Percentiles rank a stretch among this genome's conserved stretches.
phyloP scores from a whole-genome alignment of 768 basidiomycete species.

The Melanogaster broomeanus region DNA sequence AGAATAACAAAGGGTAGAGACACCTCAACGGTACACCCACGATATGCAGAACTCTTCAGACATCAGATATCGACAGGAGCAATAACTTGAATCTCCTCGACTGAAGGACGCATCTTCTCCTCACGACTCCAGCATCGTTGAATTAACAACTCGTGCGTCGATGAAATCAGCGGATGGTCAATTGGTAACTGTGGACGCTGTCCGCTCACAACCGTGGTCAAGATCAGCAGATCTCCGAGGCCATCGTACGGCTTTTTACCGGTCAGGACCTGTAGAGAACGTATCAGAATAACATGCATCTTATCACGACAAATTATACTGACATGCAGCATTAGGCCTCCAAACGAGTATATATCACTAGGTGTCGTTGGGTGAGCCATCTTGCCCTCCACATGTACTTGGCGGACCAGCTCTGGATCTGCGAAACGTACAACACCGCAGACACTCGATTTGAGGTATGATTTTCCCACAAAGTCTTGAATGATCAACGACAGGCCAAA shows the following conservation, averaged over 20 bases:
- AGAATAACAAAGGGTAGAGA: too few species aligned
- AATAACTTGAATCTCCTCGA: neutral
- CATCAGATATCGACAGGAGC: too few species aligned
- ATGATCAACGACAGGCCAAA: conserved; percentile 41
- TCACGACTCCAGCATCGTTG: neutral
- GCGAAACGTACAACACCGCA: conserved; percentile 47
- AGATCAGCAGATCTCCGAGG: too few species aligned
- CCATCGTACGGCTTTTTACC: neutral
- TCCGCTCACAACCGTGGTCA: neutral
- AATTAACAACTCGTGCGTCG: neutral
- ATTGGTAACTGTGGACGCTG: neutral
- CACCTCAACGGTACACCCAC: too few species aligned
- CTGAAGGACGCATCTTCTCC: neutral
- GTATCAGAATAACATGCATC: too few species aligned
- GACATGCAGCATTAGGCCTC: too few species aligned
- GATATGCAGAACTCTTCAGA: too few species aligned
- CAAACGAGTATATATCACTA: conserved; percentile 33
- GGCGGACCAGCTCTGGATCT: conserved; percentile 36
- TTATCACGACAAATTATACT: too few species aligned
- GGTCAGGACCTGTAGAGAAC: neutral
- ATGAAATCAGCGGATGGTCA: neutral
- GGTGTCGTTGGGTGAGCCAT: conserved; percentile 14
- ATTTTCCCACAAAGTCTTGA: conserved; percentile 26
- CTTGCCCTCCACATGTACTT: neutral
- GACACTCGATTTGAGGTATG: conserved; percentile 33